phyloP scores from a whole-genome alignment of 768 basidiomycete species.

The Lentinula raphanica region DNA sequence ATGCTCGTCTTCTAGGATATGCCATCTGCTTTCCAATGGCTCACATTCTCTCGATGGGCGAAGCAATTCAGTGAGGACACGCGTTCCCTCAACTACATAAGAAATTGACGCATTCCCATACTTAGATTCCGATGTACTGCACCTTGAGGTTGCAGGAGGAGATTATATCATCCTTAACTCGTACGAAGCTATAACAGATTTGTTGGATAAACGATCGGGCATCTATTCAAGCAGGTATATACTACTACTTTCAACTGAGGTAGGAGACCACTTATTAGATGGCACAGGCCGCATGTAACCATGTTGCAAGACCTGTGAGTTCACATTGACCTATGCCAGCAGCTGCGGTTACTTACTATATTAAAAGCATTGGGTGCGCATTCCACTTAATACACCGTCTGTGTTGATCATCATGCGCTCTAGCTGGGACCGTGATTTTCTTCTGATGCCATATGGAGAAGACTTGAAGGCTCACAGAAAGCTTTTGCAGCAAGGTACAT shows the following conservation, averaged over 20 bases:
- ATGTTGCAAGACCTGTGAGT: conserved; percentile 1
- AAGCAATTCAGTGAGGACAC: no score
- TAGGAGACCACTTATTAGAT: not conserved
- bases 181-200: conserved; percentile 30
- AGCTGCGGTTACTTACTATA: not conserved
- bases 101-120: no score
- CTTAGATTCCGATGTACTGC: conserved; percentile 25
- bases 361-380: not conserved
- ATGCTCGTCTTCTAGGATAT: no score
- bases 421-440: conserved; percentile 12
- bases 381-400: no score
- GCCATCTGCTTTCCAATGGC: no score
- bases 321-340: not conserved
- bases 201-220: conserved; percentile 36
- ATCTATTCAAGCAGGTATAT: conserved; percentile 32
- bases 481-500: not conserved
- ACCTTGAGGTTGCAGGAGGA: conserved; percentile 22
- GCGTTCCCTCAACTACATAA: no score
- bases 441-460: conserved; percentile 10
- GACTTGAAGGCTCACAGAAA: not conserved
- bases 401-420: not conserved
- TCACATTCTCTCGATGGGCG: no score
- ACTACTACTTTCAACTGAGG: not conserved
- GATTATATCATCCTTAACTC: conserved; percentile 30
- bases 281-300: not conserved